A percentile compares a stretch with the other conserved stretches of the same genome.
These are phyloP conservation scores for Phialocephala sp. DNA, from an alignment of 2,329 filamentous ascomycete species.

Conservation along the genomic window DNA sequence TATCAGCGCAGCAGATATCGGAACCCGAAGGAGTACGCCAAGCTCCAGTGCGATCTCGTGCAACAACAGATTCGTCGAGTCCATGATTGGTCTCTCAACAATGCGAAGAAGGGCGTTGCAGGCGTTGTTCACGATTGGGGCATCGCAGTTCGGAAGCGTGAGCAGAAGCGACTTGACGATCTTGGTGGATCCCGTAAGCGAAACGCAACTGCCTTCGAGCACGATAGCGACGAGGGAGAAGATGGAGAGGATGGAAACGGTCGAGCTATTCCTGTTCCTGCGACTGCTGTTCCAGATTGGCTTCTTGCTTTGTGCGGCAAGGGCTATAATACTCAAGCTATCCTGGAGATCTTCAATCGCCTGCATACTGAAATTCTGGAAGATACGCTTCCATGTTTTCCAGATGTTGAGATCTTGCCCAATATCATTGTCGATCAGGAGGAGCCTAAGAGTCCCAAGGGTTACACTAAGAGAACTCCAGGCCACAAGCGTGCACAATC, in stretches of 20 bases:
- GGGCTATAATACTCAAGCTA: constrained; percentile 43
- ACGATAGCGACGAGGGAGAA: constrained; percentile 32
- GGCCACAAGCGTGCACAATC: constrained; percentile 43
- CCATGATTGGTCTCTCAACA: constrained; percentile 64
- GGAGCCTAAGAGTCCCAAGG: constrained; percentile 40
- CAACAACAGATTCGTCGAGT: constrained; percentile 66
- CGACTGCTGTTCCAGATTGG: constrained; percentile 44
- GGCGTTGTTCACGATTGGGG: constrained; percentile 64
- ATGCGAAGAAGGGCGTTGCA: constrained; percentile 45
- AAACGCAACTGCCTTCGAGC: constrained; percentile 32
- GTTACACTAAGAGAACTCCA: constrained; percentile 34
- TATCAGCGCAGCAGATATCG: constrained; percentile 79
- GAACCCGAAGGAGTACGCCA: constrained; percentile 64
- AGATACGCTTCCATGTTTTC: constrained; percentile 45
- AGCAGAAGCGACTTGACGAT: constrained; percentile 61
- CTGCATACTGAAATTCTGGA: constrained; percentile 44
- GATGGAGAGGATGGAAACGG: constrained; percentile 32
- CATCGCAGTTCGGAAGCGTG: constrained; percentile 67
- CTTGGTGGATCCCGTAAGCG: constrained; percentile 41
- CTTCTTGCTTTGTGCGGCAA: constrained; percentile 41
- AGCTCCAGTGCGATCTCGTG: constrained; percentile 68
- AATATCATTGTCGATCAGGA: constrained; percentile 42
- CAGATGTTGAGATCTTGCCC: constrained; percentile 48
- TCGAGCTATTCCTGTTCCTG: constrained; percentile 30
- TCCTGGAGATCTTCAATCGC: constrained; percentile 45